Evolutionary conservation across 371 early-diverging fungal species (phyloP).

Genomic region (Catenaria anguillulae): DNA sequence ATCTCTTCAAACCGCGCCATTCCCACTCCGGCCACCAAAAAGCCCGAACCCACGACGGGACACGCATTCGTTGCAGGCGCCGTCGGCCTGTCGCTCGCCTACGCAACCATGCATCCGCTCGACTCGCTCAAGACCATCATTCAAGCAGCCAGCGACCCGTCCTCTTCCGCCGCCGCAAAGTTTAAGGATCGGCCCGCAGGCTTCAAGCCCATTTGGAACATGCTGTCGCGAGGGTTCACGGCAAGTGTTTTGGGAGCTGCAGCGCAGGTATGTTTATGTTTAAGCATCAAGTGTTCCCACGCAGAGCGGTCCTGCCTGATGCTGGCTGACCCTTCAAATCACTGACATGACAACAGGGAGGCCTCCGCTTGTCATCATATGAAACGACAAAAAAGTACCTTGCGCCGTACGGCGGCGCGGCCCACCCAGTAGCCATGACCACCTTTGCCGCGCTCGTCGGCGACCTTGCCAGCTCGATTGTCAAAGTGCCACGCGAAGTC

Average conservation of each 20-base stretch:
- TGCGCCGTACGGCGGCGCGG: slow-evolving; percentile 15
- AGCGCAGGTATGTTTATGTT: no score
- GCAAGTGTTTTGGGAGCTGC: slow-evolving; percentile 53
- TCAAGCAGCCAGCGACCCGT: slow-evolving; percentile 33
- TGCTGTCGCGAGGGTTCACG: slow-evolving; percentile 50
- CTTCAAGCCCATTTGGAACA: slow-evolving; percentile 31
- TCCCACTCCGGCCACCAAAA: background rate
- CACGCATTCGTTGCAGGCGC: slow-evolving; percentile 54
- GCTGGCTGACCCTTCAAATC: no score
- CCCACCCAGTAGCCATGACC: slow-evolving; percentile 37
- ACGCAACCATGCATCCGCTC: slow-evolving; percentile 55
- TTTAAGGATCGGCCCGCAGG: no score
- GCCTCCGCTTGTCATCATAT: slow-evolving; percentile 57
- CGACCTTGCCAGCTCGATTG: slow-evolving; percentile 56
- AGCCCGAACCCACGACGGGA: slow-evolving; percentile 10
- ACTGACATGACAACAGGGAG: no score
- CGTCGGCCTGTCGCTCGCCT: slow-evolving; percentile 44
- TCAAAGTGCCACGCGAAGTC: slow-evolving; percentile 75
- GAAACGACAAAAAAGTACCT: slow-evolving; percentile 53
- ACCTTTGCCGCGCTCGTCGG: slow-evolving; percentile 59
- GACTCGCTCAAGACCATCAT: slow-evolving; percentile 54
- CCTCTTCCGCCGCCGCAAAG: slow-evolving; percentile 23
- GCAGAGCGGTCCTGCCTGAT: no score
- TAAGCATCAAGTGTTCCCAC: no score
- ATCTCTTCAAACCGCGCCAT: no score